These are phyloP conservation scores for Datura wrightii DNA, from an alignment of 257 asterid species.

Conservation along the genomic window DNA sequence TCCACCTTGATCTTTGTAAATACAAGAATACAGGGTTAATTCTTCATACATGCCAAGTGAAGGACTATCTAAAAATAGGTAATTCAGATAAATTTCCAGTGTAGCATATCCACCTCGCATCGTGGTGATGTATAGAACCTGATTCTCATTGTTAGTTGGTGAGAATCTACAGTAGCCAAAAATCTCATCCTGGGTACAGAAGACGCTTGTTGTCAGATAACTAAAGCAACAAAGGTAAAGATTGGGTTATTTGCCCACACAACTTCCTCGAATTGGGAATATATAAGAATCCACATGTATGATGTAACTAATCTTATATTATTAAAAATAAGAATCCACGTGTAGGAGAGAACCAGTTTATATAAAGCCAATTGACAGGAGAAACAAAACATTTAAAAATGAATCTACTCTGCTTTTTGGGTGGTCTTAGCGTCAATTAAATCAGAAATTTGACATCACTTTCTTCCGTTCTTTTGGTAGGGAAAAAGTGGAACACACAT, in stretches of 20 bases:
- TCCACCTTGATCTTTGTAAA: slow-evolving; percentile 60
- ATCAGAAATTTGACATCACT: background rate
- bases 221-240: background rate
- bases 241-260: background rate
- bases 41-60: slow-evolving; percentile 25
- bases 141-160: slow-evolving; percentile 58
- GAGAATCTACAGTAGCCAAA: slow-evolving; percentile 85
- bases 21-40: slow-evolving; percentile 32
- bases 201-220: slow-evolving; percentile 31
- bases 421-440: background rate
- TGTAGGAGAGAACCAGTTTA: background rate
- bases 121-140: slow-evolving; percentile 65
- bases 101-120: slow-evolving; percentile 60
- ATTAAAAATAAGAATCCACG: background rate
- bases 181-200: slow-evolving; percentile 66
- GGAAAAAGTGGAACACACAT: slow-evolving; percentile 17
- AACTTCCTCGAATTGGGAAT: background rate
- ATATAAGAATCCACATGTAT: background rate
- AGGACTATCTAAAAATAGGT: slow-evolving; percentile 21
- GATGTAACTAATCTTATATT: background rate
- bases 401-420: background rate
- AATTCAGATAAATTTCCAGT: slow-evolving; percentile 24
- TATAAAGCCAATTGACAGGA: slow-evolving; percentile 22
- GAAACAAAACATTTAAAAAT: slow-evolving; percentile 14
- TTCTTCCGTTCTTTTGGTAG: background rate